Base-by-base conservation (phyloP, 164 flowering plant species). In the Dillenia suffruticosa region DNA sequence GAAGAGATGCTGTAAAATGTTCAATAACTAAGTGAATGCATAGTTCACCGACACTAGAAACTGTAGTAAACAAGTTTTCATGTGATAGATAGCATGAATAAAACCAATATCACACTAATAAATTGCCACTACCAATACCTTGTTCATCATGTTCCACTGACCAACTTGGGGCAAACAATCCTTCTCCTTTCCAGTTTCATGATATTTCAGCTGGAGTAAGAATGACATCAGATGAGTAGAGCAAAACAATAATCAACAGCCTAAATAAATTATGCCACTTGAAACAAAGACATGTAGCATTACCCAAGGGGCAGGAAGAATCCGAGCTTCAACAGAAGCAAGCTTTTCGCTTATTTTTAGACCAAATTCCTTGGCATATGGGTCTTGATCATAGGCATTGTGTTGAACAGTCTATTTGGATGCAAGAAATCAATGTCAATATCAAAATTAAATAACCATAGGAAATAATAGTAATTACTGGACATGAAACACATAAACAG, bases 101-200 rank as follows among this genome's bases (percentile, higher is more conserved):
- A 32, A 32, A 32, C 7, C 40, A 32, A 32, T 32, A 32, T 32
- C 40, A 5, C 40, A 32, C 40, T 4, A 32, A 32, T 32, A 32
- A 4, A 32, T 4, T 32, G 40, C 40, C 40, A 5, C 40, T 32
- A 9, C n/a, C 0, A 19, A 7, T 76, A 84, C 95, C 89, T 88
- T 88, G 77, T 88, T 86, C 91, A 80, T 81, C 95, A 88, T 88
- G 70, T 88, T 88, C 95, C 95, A 88, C 65, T 88, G 95, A 66
- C 95, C 95, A 69, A 86, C 91, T 64, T 86, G 95, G 7, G 95
- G 95, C 71, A 88, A 72, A 58, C 89, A 88, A 71, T 88, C 86
- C 69, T 86, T 88, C 65, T 88, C 95, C 62, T 82, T 88, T 54
- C 91, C 91, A 54, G 79, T 75, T 54, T 88, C 91, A 73, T 86